A percentile compares a stretch with the other conserved stretches of the same genome.
Evolutionary conservation across 192 early-diverging fungal genomes (phyloP).

Genomic region (Radiomyces spectabilis): DNA sequence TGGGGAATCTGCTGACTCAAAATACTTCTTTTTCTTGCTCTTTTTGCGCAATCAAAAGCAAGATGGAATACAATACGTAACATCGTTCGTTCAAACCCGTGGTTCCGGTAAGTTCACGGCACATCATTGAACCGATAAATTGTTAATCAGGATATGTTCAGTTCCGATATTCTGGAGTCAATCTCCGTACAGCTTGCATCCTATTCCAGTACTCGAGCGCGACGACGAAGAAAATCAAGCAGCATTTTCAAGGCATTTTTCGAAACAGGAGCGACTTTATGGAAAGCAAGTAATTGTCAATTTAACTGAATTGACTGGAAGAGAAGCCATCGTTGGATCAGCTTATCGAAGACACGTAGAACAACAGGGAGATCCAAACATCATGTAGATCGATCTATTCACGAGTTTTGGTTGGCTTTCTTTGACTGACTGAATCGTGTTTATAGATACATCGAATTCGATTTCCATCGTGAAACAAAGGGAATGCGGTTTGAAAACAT

Average conservation of each 20-base stretch:
- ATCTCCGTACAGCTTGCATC: conserved; percentile 61
- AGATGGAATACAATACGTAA: conserved; percentile 39
- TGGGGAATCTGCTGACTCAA: no score
- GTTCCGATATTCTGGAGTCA: conserved; percentile 72
- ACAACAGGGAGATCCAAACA: conserved; percentile 32
- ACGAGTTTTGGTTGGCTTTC: background rate
- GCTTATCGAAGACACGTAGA: conserved; percentile 53
- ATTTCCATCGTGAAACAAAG: conserved; percentile 89
- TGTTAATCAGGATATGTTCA: background rate
- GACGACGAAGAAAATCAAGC: conserved; percentile 40
- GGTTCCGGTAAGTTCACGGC: conserved; percentile 70
- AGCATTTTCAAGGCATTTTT: conserved; percentile 50
- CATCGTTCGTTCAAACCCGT: conserved; percentile 85
- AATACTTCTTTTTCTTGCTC: no score
- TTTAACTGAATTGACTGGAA: conserved; percentile 59
- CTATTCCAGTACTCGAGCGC: conserved; percentile 51
- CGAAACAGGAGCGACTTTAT: conserved; percentile 36
- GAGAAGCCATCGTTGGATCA: conserved; percentile 55
- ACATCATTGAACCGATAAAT: background rate
- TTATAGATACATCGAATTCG: conserved; percentile 79
- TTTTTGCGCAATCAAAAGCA: conserved; percentile 13
- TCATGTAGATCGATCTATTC: conserved; percentile 27
- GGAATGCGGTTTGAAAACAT: conserved; percentile 91
- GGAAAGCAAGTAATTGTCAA: conserved; percentile 57
- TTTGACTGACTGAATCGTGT: no score